Conservation (phyloP, 306 rosid genomes). For the Carpinus viminea region DNA sequence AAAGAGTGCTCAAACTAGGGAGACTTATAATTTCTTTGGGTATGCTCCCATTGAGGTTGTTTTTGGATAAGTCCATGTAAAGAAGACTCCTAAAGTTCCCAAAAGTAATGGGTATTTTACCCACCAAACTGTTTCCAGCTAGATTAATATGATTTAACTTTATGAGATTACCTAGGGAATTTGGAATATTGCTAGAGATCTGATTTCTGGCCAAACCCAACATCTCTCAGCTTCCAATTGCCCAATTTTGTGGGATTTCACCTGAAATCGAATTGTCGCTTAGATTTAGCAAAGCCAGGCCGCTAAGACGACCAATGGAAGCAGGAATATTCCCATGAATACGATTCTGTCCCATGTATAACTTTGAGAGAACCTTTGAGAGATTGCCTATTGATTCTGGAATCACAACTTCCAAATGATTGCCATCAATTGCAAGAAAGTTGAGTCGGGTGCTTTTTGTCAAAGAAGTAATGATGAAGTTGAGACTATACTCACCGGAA, state of each 20-base stretch:
- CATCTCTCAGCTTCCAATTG: constrained; percentile 46
- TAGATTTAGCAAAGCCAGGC: constrained; percentile 60
- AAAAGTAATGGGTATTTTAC: constrained; percentile 48
- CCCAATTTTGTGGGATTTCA: constrained; percentile 64
- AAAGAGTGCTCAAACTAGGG: constrained; percentile 47
- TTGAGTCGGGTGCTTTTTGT: constrained; percentile 58
- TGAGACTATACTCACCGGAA: constrained; percentile 42
- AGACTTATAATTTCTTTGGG: constrained; percentile 52
- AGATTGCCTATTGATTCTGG: constrained; percentile 73
- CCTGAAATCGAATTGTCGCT: constrained; percentile 58
- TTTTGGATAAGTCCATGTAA: constrained; percentile 63
- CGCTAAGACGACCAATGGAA: constrained; percentile 55
- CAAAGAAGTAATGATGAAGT: constrained; percentile 56
- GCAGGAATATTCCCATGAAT: constrained; percentile 62
- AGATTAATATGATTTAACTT: constrained; percentile 55
- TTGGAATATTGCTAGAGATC: constrained; percentile 60
- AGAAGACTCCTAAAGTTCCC: constrained; percentile 48
- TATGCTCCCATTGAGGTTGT: constrained; percentile 62
- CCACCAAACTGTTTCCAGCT: constrained; percentile 52
- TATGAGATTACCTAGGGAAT: constrained; percentile 53
- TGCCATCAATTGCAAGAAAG: constrained; percentile 54
- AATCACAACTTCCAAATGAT: constrained; percentile 58
- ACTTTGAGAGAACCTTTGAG: constrained; percentile 43
- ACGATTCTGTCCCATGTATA: constrained; percentile 69
- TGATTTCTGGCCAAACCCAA: constrained; percentile 47